Conservation (phyloP, 2,329 filamentous ascomycete genomes). For the Lachnellula hyalina region DNA sequence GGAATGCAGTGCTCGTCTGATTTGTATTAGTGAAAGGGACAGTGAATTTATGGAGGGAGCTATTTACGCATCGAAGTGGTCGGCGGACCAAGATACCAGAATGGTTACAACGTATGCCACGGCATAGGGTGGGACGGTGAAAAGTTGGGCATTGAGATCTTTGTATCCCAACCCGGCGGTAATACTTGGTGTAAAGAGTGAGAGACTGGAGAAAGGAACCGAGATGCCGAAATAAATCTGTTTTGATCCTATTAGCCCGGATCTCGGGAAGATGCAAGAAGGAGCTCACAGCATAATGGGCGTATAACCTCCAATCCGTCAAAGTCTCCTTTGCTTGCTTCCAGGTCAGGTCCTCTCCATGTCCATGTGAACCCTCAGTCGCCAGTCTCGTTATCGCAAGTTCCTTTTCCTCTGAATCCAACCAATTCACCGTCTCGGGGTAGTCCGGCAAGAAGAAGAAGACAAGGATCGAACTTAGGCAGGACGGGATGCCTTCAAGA, state of each 20-base stretch:
- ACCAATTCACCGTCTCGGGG: constrained; percentile 42
- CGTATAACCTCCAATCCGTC: constrained; percentile 46
- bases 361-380: constrained; percentile 37
- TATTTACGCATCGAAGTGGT: constrained; percentile 58
- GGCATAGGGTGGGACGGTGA: constrained; percentile 62
- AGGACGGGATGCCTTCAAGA: constrained; percentile 36
- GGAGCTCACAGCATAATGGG: constrained; percentile 43
- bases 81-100: constrained; percentile 53
- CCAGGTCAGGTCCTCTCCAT: constrained; percentile 42
- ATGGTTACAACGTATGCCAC: constrained; percentile 45
- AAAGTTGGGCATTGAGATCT: constrained; percentile 56
- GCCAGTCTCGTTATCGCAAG: constrained; percentile 37
- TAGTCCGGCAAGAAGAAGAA: constrained; percentile 45
- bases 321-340: constrained; percentile 41
- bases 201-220: constrained; percentile 53
- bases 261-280: neutral
- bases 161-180: constrained; percentile 51
- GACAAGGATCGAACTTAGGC: constrained; percentile 39
- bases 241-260: neutral
- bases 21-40: neutral
- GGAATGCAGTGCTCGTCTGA: constrained; percentile 43
- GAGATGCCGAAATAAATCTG: constrained; percentile 47
- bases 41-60: neutral
- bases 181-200: constrained; percentile 59
- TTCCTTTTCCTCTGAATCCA: constrained; percentile 39